Percentiles rank a stretch among this genome's conserved stretches.
Evolutionary conservation across 208 protist genomes (phyloP).

Genomic region (Trypanosomatidae sp.): DNA sequence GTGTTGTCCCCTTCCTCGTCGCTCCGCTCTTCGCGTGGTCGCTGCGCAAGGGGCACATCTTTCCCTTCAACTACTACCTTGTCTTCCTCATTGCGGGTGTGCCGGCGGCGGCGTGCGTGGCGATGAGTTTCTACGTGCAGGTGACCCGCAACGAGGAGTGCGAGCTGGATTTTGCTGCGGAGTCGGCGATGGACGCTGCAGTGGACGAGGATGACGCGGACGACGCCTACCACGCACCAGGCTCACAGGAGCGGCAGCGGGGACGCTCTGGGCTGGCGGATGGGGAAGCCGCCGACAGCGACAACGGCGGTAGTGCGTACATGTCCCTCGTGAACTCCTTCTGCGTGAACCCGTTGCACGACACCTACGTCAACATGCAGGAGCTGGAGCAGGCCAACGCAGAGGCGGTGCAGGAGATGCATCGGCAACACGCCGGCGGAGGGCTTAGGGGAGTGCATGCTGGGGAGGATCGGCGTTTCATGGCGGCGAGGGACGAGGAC

Average conservation of each 20-base stretch:
- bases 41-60: constrained; percentile 19
- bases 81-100: constrained; percentile 41
- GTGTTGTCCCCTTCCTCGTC: constrained; percentile 50
- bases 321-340: constrained; percentile 32
- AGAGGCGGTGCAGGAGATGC: constrained; percentile 5
- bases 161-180: too few relatives aligned
- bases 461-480: too few relatives aligned
- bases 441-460: too few relatives aligned
- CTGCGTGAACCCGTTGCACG: constrained; percentile 24
- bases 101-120: constrained; percentile 13
- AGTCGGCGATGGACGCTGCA: neutral
- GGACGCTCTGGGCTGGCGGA: neutral
- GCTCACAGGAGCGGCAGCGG: too few relatives aligned
- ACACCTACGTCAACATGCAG: constrained; percentile 21
- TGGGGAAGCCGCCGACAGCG: neutral
- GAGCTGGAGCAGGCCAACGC: constrained; percentile 28
- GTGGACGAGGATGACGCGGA: neutral
- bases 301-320: constrained; percentile 14
- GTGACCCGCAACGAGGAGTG: constrained; percentile 13
- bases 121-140: constrained; percentile 15
- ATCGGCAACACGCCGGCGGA: neutral
- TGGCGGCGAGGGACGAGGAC: too few relatives aligned
- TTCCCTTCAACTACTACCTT: constrained; percentile 70
- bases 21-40: constrained; percentile 60
- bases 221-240: too few relatives aligned